phyloP scores from a whole-genome alignment of 2,329 filamentous ascomycete species.

The Sporothrix schenckii region DNA sequence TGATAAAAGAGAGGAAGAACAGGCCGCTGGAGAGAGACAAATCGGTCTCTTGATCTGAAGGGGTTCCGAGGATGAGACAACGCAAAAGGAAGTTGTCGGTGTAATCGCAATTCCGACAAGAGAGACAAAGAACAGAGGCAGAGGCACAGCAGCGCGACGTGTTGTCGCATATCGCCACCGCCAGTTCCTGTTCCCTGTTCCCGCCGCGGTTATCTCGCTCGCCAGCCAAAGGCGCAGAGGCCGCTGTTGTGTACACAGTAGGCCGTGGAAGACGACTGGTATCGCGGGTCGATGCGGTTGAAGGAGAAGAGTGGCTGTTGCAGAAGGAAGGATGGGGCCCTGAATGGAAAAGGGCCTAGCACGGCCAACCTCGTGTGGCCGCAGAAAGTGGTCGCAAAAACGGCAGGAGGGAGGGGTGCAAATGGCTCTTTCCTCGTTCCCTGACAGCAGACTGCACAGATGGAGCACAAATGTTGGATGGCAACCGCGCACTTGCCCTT shows the following conservation, averaged over 20 bases:
- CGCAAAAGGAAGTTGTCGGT: conserved; percentile 8
- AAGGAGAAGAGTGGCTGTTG: conserved; percentile 14
- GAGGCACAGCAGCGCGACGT: conserved; percentile 8
- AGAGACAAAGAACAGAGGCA: conserved; percentile 12
- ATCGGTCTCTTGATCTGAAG: conserved; percentile 15
- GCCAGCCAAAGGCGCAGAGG: not conserved
- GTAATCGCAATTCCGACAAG: conserved; percentile 14
- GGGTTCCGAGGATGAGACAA: conserved; percentile 16
- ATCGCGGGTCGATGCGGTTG: conserved; percentile 7
- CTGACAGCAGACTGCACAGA: conserved; percentile 16
- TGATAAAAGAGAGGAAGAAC: not conserved
- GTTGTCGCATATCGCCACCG: conserved; percentile 11
- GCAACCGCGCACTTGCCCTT: conserved; percentile 14
- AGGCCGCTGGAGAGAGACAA: conserved; percentile 1
- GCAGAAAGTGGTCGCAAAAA: conserved; percentile 20
- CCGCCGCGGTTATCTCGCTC: conserved; percentile 16
- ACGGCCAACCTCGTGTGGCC: not conserved
- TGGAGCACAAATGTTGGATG: conserved; percentile 20
- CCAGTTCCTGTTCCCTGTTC: conserved; percentile 9
- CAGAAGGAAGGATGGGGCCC: not conserved
- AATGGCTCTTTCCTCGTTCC: conserved; percentile 19
- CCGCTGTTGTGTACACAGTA: not conserved
- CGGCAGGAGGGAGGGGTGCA: not conserved
- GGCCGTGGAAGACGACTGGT: not conserved
- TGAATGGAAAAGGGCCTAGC: not conserved